phyloP scores from a whole-genome alignment of 352 stramenopile species.

The Paralagenidium karlingii region DNA sequence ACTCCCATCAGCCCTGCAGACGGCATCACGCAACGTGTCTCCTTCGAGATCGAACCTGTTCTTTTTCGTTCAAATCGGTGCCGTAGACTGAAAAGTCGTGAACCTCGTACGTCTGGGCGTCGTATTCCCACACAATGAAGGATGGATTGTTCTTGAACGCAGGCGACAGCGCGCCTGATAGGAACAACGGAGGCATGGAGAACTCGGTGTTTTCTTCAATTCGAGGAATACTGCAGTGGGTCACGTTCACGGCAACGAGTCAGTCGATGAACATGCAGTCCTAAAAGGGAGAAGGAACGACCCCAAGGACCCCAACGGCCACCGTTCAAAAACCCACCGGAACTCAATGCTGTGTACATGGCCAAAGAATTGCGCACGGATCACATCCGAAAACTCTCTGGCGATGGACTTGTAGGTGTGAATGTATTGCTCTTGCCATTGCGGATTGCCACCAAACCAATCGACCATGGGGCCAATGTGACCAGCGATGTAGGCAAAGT shows the following conservation, averaged over 20 bases:
- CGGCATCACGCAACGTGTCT: no score
- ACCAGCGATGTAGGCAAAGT: constrained; percentile 76
- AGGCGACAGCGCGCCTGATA: constrained; percentile 72
- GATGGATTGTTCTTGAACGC: constrained; percentile 85
- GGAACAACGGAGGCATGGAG: constrained; percentile 47
- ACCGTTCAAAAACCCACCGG: constrained; percentile 8
- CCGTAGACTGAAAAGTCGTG: constrained; percentile 63
- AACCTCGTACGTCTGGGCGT: constrained; percentile 50
- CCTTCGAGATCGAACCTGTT: no score
- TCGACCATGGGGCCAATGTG: constrained; percentile 86
- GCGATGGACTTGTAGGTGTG: constrained; percentile 69
- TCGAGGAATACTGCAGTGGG: no score
- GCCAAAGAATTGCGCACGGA: constrained; percentile 85
- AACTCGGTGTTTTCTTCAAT: no score
- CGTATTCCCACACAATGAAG: constrained; percentile 81
- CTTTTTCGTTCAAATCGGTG: constrained; percentile 38
- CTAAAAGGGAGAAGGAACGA: no score
- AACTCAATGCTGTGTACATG: constrained; percentile 90
- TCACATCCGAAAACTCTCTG: constrained; percentile 28
- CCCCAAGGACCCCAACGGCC: no score
- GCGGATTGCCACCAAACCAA: constrained; percentile 60
- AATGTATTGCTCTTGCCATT: constrained; percentile 84
- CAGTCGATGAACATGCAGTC: no score
- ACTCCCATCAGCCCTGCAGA: no score
- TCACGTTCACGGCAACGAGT: no score